Evolutionary conservation across 2,329 filamentous ascomycete species (phyloP).

Genomic region (Alternaria hordeiaustralica): DNA sequence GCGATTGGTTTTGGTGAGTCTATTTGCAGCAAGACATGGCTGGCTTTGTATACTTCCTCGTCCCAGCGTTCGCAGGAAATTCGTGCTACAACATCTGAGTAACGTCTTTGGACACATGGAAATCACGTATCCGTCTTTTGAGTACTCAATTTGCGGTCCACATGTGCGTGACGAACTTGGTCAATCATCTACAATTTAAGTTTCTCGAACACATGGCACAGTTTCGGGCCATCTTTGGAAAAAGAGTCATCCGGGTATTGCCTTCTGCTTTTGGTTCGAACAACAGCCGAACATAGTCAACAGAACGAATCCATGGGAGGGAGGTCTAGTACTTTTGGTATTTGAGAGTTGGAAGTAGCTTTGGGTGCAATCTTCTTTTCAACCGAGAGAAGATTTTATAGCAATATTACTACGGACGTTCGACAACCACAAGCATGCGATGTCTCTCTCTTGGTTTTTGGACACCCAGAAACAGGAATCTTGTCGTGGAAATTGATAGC

Average conservation of each 20-base stretch:
- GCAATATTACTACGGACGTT: fast-evolving
- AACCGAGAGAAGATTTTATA: neutral
- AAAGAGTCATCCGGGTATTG: too few species aligned
- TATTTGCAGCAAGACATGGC: too few species aligned
- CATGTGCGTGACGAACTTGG: too few species aligned
- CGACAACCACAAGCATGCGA: neutral
- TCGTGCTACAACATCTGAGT: too few species aligned
- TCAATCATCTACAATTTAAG: too few species aligned
- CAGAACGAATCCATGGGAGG: neutral
- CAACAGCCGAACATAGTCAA: neutral
- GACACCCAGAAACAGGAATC: neutral
- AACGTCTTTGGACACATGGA: too few species aligned
- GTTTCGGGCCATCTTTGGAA: too few species aligned
- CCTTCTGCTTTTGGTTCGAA: neutral
- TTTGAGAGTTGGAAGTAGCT: neutral
- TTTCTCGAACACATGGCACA: neutral
- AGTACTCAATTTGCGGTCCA: too few species aligned
- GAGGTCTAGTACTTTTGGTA: neutral
- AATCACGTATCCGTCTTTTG: too few species aligned
- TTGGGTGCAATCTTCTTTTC: neutral
- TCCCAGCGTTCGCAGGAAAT: too few species aligned
- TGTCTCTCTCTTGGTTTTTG: neutral
- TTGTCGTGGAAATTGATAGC: neutral
- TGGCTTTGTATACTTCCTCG: too few species aligned
- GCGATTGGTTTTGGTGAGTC: too few species aligned